Conservation (phyloP, 345 rosid genomes). For the Bretschneidera sinensis region DNA sequence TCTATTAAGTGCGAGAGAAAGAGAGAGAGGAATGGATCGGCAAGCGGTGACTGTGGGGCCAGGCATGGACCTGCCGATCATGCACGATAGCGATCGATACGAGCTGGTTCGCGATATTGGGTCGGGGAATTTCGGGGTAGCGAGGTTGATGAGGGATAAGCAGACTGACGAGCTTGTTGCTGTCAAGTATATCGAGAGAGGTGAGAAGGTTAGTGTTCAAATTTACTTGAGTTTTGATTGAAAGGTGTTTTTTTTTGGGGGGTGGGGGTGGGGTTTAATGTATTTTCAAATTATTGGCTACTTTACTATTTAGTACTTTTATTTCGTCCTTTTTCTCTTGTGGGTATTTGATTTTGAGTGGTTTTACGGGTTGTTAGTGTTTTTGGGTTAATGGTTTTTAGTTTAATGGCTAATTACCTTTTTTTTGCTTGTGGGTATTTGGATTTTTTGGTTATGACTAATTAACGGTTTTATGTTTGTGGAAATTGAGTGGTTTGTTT, state of each 20-base stretch:
- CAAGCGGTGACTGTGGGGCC: slow-evolving; percentile 61
- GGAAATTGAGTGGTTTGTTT: not conserved
- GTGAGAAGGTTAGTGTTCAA: slow-evolving; percentile 57
- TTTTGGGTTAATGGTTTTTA: no score
- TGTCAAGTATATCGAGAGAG: slow-evolving; percentile 85
- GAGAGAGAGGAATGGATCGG: slow-evolving; percentile 61
- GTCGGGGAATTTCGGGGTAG: slow-evolving; percentile 75
- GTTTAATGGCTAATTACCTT: no score
- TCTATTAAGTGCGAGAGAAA: not conserved
- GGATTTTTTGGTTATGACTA: no score
- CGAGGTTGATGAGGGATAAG: slow-evolving; percentile 73
- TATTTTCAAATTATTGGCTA: no score
- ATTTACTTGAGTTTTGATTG: not conserved
- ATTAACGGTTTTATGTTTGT: no score
- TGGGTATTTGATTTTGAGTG: not conserved
- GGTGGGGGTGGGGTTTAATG: no score
- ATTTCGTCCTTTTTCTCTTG: no score
- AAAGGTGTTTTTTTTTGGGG: no score
- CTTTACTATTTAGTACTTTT: no score
- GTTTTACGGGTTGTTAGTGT: not conserved
- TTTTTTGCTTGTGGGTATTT: no score
- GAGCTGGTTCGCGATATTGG: slow-evolving; percentile 77
- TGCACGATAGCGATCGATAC: slow-evolving; percentile 78
- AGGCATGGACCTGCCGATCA: slow-evolving; percentile 83
- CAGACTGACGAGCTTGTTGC: slow-evolving; percentile 71